Percentiles rank a stretch among this genome's conserved stretches.
Conservation (phyloP, 176 grass and related monocot genomes). For the Paspalum vaginatum region DNA sequence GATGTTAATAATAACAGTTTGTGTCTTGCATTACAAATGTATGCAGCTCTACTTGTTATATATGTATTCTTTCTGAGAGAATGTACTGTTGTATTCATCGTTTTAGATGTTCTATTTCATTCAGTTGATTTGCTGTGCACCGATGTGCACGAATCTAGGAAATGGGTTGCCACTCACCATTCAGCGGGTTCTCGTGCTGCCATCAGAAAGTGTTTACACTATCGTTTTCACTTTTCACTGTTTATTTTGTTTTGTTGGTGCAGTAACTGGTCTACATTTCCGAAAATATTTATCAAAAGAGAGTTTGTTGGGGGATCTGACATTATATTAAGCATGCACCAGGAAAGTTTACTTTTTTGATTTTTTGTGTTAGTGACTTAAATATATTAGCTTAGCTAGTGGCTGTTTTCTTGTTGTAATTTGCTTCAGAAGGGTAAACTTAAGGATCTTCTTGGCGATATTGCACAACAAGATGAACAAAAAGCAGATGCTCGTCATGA, state of each 20-base stretch:
- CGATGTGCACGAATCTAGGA: neutral
- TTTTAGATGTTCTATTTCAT: slow-evolving; percentile 27
- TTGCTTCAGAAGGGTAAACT: slow-evolving; percentile 82
- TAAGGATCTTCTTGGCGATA: slow-evolving; percentile 63
- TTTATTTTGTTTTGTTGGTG: slow-evolving; percentile 20
- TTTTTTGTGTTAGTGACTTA: neutral
- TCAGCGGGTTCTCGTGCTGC: neutral
- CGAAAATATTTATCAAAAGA: slow-evolving; percentile 96
- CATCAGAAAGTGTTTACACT: slow-evolving; percentile 15
- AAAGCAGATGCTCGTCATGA: neutral
- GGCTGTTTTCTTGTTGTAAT: slow-evolving; percentile 2
- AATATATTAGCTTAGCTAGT: slow-evolving; percentile 23
- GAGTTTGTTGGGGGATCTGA: slow-evolving; percentile 97
- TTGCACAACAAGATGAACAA: slow-evolving; percentile 40
- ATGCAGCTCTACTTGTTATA: neutral
- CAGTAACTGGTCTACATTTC: slow-evolving; percentile 97
- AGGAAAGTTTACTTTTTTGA: slow-evolving; percentile 54
- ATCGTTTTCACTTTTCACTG: neutral
- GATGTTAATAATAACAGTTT: neutral
- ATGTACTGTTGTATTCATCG: neutral
- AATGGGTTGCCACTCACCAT: neutral
- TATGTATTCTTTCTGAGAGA: too few relatives aligned
- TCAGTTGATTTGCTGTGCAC: neutral
- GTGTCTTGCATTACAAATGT: neutral
- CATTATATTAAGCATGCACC: slow-evolving; percentile 91